Conservation (phyloP, 805 yeast genomes). For the Jamesozyma piceae region DNA sequence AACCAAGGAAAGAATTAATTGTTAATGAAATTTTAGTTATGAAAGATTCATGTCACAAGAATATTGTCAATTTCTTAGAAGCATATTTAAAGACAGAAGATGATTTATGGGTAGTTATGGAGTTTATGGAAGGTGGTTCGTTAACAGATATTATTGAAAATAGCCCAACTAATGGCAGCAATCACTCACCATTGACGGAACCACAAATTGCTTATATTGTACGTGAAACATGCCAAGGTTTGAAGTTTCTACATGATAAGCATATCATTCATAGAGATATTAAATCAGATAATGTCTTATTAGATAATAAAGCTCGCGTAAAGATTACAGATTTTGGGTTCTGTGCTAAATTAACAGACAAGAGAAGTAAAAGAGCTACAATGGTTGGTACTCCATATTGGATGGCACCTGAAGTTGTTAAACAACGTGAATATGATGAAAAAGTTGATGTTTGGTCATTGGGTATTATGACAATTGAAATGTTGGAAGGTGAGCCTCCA, state of each 20-base stretch:
- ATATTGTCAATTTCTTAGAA: constrained; percentile 89
- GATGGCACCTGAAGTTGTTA: constrained; percentile 99
- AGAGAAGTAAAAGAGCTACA: constrained; percentile 84
- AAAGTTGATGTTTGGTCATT: constrained; percentile 97
- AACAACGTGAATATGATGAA: constrained; percentile 90
- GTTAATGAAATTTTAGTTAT: constrained; percentile 93
- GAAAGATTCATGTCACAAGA: constrained; percentile 91
- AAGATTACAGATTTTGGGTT: constrained; percentile 96
- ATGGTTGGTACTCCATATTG: constrained; percentile 99
- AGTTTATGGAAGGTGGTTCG: constrained; percentile 98
- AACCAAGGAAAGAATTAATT: constrained; percentile 89
- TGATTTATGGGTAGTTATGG: constrained; percentile 99
- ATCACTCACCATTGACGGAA: constrained; percentile 48
- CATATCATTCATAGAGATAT: constrained; percentile 95
- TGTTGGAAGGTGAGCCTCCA: constrained; percentile 99
- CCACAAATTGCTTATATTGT: constrained; percentile 89
- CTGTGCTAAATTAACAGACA: constrained; percentile 86
- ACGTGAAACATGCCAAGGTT: constrained; percentile 80
- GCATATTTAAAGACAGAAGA: constrained; percentile 70
- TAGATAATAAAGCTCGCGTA: constrained; percentile 74
- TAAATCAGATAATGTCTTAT: constrained; percentile 86
- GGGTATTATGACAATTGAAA: constrained; percentile 96
- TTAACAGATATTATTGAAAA: constrained; percentile 91
- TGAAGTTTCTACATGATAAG: constrained; percentile 83
- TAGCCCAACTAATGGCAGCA: constrained; percentile 43